A percentile compares a stretch with the other conserved stretches of the same genome.
These are phyloP conservation scores for Russula lepida DNA, from an alignment of 768 basidiomycete species.

Conservation along the genomic window DNA sequence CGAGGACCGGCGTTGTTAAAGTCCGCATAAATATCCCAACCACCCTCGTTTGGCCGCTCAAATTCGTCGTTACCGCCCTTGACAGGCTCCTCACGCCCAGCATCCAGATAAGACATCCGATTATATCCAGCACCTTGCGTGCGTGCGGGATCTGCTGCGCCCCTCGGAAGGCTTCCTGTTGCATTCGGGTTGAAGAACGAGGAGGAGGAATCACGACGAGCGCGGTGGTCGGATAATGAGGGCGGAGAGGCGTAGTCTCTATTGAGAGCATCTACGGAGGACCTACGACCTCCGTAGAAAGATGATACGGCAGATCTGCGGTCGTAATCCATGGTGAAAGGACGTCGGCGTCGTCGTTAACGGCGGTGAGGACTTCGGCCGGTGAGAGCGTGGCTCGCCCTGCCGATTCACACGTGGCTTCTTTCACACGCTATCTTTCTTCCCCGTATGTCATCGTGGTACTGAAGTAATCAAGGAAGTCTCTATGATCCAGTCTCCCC, in stretches of 20 bases:
- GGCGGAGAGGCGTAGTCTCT: constrained; percentile 37
- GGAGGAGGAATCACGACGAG: constrained; percentile 60
- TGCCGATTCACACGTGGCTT: neutral
- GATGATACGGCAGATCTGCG: constrained; percentile 74
- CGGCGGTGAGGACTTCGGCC: neutral
- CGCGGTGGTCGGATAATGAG: constrained; percentile 26
- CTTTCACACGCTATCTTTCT: constrained; percentile 3
- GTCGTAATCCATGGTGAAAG: constrained; percentile 56
- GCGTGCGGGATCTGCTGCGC: constrained; percentile 23
- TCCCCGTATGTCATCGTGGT: neutral
- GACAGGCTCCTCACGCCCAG: constrained; percentile 66
- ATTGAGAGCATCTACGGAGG: constrained; percentile 55
- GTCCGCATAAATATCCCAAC: constrained; percentile 81
- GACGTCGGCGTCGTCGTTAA: constrained; percentile 8
- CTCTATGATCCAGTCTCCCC: too few relatives aligned
- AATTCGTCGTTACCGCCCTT: constrained; percentile 68
- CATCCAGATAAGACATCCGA: constrained; percentile 53
- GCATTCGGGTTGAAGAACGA: constrained; percentile 48
- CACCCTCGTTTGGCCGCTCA: constrained; percentile 39
- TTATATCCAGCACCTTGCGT: constrained; percentile 58
- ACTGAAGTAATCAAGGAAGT: too few relatives aligned
- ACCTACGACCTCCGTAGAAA: constrained; percentile 61
- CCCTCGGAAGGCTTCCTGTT: constrained; percentile 27
- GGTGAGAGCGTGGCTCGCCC: neutral
- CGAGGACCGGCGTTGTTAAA: constrained; percentile 81